Evolutionary conservation across 2,329 filamentous ascomycete species (phyloP).

Genomic region (Cladosporium colombiae): DNA sequence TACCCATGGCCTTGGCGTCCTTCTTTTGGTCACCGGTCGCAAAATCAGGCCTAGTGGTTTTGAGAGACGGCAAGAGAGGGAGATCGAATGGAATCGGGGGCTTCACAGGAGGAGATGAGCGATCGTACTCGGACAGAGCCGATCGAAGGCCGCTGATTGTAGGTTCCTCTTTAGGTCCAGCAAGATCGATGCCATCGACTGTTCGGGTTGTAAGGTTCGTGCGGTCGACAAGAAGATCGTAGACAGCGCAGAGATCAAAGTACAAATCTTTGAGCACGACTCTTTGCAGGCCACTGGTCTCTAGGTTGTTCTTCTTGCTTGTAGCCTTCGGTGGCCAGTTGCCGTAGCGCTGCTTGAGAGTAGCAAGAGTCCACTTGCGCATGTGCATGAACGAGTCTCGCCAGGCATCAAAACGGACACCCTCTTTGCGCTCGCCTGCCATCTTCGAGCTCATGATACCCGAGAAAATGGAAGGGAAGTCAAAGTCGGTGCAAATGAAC

Average conservation of each 20-base stretch:
- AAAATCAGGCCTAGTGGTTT: slow-evolving; percentile 65
- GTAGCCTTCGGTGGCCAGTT: slow-evolving; percentile 87
- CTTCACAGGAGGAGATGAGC: slow-evolving; percentile 82
- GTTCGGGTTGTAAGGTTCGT: slow-evolving; percentile 75
- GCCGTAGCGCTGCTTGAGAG: slow-evolving; percentile 69
- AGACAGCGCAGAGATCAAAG: slow-evolving; percentile 79
- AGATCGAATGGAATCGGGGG: slow-evolving; percentile 90
- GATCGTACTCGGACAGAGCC: slow-evolving; percentile 84
- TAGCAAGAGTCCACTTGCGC: slow-evolving; percentile 69
- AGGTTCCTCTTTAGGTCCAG: slow-evolving; percentile 57
- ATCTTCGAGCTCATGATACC: slow-evolving; percentile 85
- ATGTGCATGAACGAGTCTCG: slow-evolving; percentile 71
- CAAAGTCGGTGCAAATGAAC: slow-evolving; percentile 77
- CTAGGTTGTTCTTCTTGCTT: slow-evolving; percentile 88
- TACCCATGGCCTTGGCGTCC: slow-evolving; percentile 69
- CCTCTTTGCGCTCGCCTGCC: slow-evolving; percentile 68
- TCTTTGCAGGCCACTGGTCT: slow-evolving; percentile 82
- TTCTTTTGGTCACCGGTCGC: slow-evolving; percentile 68
- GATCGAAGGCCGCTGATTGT: slow-evolving; percentile 71
- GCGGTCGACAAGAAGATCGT: slow-evolving; percentile 85
- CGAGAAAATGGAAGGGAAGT: slow-evolving; percentile 86
- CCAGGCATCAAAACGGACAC: slow-evolving; percentile 84
- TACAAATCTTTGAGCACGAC: slow-evolving; percentile 80
- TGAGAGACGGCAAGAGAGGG: slow-evolving; percentile 72
- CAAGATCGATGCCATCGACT: slow-evolving; percentile 64